Evolutionary conservation across 805 yeast genomes (phyloP), one percentile per base, ranked within the genome.

Genomic region (Kurtzmaniella fragi): DNA sequence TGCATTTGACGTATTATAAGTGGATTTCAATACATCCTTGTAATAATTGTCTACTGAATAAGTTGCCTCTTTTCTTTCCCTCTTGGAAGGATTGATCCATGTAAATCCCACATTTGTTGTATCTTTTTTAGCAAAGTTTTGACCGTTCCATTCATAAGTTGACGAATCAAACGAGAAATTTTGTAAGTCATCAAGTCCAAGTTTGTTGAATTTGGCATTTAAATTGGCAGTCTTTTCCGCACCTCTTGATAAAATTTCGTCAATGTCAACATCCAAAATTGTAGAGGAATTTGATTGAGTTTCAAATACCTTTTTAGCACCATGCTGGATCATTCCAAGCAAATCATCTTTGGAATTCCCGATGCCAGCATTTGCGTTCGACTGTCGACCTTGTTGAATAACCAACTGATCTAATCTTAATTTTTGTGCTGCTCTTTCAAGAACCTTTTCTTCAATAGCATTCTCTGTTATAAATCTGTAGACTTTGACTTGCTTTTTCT

Each of bases 121-220:
- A 14, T 62, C 67, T 42, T 61, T 67, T 50, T 79, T 77, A 44
- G 91, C 89, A 57, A 82, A 84, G 50, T 84, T 82, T 49, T 82
- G 75, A 13, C 99, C 99, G 54, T 93, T 89, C 99, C 99, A 91
- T 61, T 90, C 96, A 60, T 91, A 91, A 0, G 96, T 93, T 1
- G 89, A 82, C 17, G 83, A 82, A 47, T 88, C 95, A 6, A 88
- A 83, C 9, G 93, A 83, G 53, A 90, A 90, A 55, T 86, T 87
- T 56, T 91, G 97, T 37, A 93, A 69, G 55, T 93, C 99, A 58
- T 93, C 98, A 23, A 93, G 67, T 8, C 98, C 98, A 27, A 93
- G 71, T 36, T 84, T 77, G 40, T 88, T 82, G 59, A 84, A 93
- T 57, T 87, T 87, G 12, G 81, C 83, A 56, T 88, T 89, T 45